Conservation (phyloP, 352 stramenopile species). For the Globisporangium iwayamae region DNA sequence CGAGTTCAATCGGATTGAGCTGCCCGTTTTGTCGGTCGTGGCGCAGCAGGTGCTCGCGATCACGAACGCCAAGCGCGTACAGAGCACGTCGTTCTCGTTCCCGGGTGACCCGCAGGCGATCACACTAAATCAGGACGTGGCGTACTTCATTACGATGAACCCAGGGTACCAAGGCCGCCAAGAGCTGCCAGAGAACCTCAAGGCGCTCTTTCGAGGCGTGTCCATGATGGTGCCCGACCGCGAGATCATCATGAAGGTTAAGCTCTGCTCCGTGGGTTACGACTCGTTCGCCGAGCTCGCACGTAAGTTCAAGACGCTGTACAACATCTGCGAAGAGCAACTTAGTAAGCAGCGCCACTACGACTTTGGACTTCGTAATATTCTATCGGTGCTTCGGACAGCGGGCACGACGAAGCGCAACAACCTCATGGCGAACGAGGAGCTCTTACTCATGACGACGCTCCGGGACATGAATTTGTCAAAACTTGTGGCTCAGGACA, state of each 20-base stretch:
- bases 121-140: constrained; percentile 48
- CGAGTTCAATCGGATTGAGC: constrained; percentile 92
- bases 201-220: constrained; percentile 91
- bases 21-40: constrained; percentile 91
- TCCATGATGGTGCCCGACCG: constrained; percentile 97
- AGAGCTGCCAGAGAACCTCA: constrained; percentile 91
- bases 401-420: constrained; percentile 93
- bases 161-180: constrained; percentile 90
- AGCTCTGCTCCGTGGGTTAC: constrained; percentile 93
- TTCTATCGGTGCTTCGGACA: constrained; percentile 94
- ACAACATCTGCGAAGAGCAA: constrained; percentile 94
- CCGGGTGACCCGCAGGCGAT: constrained; percentile 62
- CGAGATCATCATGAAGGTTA: constrained; percentile 94
- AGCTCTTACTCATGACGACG: constrained; percentile 94
- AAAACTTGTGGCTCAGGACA: constrained; percentile 91
- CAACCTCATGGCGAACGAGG: constrained; percentile 91
- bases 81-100: constrained; percentile 55
- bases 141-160: constrained; percentile 95
- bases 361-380: constrained; percentile 93
- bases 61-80: constrained; percentile 63
- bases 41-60: constrained; percentile 90
- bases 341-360: constrained; percentile 92
- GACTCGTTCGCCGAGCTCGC: constrained; percentile 90
- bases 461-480: constrained; percentile 93
- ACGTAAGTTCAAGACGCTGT: constrained; percentile 95